Percentiles rank a stretch among this genome's conserved stretches.
Conservation (phyloP, 805 yeast genomes). For the Zygotorulaspora sp. region DNA sequence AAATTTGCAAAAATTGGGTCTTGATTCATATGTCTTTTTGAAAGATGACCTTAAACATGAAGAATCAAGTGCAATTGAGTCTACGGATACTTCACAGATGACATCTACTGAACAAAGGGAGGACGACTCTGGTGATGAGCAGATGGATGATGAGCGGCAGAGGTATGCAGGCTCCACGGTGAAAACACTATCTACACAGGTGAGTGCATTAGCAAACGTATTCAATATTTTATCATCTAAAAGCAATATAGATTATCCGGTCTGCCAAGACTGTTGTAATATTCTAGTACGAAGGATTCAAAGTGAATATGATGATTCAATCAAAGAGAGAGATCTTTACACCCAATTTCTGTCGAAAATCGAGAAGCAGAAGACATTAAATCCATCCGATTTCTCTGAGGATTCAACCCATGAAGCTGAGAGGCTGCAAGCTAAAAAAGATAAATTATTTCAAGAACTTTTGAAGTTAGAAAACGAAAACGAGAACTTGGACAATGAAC, state of each 20-base stretch:
- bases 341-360: slow-evolving; percentile 66
- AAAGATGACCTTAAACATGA: slow-evolving; percentile 13
- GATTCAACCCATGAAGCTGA: slow-evolving; percentile 15
- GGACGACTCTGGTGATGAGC: slow-evolving; percentile 22
- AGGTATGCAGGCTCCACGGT: slow-evolving; percentile 17
- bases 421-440: slow-evolving; percentile 26
- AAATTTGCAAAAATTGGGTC: slow-evolving; percentile 31
- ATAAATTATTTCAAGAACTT: slow-evolving; percentile 19
- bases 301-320: slow-evolving; percentile 63
- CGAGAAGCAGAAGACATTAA: slow-evolving; percentile 48
- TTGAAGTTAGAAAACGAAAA: slow-evolving; percentile 37
- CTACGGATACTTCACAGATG: slow-evolving; percentile 10
- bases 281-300: slow-evolving; percentile 60
- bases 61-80: slow-evolving; percentile 6
- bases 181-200: slow-evolving; percentile 43
- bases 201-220: slow-evolving; percentile 54
- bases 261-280: slow-evolving; percentile 81
- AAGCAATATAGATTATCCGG: slow-evolving; percentile 77
- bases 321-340: slow-evolving; percentile 75
- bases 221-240: slow-evolving; percentile 69
- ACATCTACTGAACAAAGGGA: slow-evolving; percentile 10
- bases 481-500: slow-evolving; percentile 41
- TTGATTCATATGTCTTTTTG: slow-evolving; percentile 30
- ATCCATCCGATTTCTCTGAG: slow-evolving; percentile 17
- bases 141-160: slow-evolving; percentile 12